Evolutionary conservation across 108 stramenopile genomes (phyloP), one percentile per base, ranked within the genome.

Genomic region (Aurantiochytrium sp.): DNA sequence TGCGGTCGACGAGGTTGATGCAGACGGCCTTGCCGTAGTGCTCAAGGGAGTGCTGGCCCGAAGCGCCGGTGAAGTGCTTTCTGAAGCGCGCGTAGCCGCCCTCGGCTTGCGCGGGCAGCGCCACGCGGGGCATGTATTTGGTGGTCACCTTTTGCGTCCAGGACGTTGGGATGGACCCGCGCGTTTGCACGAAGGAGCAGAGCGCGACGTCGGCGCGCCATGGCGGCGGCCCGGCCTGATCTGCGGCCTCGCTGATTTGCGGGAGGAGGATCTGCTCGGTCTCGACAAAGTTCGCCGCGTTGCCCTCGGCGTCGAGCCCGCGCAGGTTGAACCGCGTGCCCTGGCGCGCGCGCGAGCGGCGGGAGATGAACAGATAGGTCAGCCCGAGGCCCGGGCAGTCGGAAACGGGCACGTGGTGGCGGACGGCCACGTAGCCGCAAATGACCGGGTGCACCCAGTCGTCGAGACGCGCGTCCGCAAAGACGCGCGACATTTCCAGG

Each of bases 211-310:
- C 54, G 31, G 87, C 48, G n/a, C 88, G 86, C 86, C 24, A 21
- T 24, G 54, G 3, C 19, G n/a, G 21, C 3, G 59, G 10, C 8
- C 34, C 59, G 19, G 15, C 10, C 15, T 15, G 32, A 34, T 30
- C 4, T 15, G 12, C 59, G 19, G 24, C 32, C 41, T 39, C 41
- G 31, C 39, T 27, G 10, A 55, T 22, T 17, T 41, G 68, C 27
- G 91, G 27, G 19, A 95, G 50, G 55, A 92, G 86, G 48, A 96
- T 89, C 93, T 97, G 97, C 89, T 98, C 98, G n/a, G 96, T 97
- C 92, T 98, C 98, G 15, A 94, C 97, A 90, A 94, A 97, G 88
- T 98, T 98, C 15, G 98, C 97, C 32, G 95, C 96, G 52, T 94
- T 91, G 6, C 98, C 98, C 4, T 90, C 88, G n/a, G 89, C 94